phyloP scores from a whole-genome alignment of 2,329 filamentous ascomycete species.

The Epichloe typhina region DNA sequence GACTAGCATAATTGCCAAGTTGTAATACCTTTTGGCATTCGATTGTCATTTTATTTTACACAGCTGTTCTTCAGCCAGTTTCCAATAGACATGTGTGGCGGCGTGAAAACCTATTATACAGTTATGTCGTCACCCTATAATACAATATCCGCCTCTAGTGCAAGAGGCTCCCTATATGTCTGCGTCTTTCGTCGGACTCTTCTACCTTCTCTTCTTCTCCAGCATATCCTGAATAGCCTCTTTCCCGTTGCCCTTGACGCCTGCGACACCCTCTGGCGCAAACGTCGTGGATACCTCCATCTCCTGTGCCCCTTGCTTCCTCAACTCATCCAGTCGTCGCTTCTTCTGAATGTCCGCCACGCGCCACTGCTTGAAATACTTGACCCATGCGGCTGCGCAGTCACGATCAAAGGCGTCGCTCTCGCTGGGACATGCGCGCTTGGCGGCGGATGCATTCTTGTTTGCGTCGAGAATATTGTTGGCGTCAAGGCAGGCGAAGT shows the following conservation, averaged over 20 bases:
- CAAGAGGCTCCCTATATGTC: no score
- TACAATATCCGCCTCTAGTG: no score
- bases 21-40: neutral
- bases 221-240: constrained; percentile 27
- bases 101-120: neutral
- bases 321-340: constrained; percentile 61
- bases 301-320: constrained; percentile 56
- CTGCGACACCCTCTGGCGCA: constrained; percentile 19
- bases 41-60: no score
- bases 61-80: neutral
- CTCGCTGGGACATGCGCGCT: constrained; percentile 27
- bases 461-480: constrained; percentile 62
- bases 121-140: no score
- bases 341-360: constrained; percentile 86
- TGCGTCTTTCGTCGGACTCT: no score
- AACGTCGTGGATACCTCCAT: constrained; percentile 32
- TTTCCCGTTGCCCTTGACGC: constrained; percentile 18
- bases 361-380: constrained; percentile 95
- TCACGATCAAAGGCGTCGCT: constrained; percentile 59
- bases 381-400: constrained; percentile 87
- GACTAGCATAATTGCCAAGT: neutral
- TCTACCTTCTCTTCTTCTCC: constrained; percentile 21
- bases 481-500: constrained; percentile 77
- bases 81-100: neutral
- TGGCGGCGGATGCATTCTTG: constrained; percentile 27